A percentile compares a stretch with the other conserved stretches of the same genome.
phyloP scores from a whole-genome alignment of 2,329 filamentous ascomycete species.

The Aspergillus fructus region DNA sequence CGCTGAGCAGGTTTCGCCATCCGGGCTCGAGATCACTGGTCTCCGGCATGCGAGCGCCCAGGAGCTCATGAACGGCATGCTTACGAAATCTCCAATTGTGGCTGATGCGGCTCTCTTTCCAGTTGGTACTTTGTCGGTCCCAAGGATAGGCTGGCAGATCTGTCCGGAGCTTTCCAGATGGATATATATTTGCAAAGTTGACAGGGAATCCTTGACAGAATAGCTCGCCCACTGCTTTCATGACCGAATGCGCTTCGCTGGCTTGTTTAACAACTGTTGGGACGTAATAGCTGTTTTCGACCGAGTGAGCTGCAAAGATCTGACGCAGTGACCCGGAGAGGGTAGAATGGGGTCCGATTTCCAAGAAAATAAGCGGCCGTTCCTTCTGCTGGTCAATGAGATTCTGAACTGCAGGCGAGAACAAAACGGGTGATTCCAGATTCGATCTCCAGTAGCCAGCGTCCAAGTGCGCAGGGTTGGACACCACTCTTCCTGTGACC shows the following conservation, averaged over 20 bases:
- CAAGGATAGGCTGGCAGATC: constrained; percentile 3
- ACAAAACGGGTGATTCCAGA: constrained; percentile 22
- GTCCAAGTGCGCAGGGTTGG: neutral
- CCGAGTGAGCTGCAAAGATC: constrained; percentile 5
- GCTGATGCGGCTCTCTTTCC: constrained; percentile 20
- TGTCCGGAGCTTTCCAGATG: no score
- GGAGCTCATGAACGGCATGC: constrained; percentile 27
- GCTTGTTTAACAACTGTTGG: neutral
- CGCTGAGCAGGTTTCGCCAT: constrained; percentile 29
- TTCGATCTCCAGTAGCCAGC: constrained; percentile 15
- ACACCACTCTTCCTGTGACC: neutral
- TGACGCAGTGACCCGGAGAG: constrained; percentile 31
- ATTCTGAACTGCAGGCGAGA: constrained; percentile 13
- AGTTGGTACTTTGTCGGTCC: constrained; percentile 18
- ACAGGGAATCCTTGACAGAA: no score
- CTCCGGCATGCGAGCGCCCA: constrained; percentile 27
- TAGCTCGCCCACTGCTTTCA: no score
- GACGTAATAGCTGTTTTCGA: neutral
- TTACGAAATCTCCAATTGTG: constrained; percentile 23
- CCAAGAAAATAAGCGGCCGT: constrained; percentile 12
- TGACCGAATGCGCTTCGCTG: constrained; percentile 6
- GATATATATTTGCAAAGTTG: no score
- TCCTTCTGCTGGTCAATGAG: constrained; percentile 13
- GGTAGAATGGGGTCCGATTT: constrained; percentile 38
- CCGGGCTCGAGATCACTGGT: constrained; percentile 22